phyloP scores from a whole-genome alignment of 2,329 filamentous ascomycete genomes.

The Colletotrichum incanum region DNA sequence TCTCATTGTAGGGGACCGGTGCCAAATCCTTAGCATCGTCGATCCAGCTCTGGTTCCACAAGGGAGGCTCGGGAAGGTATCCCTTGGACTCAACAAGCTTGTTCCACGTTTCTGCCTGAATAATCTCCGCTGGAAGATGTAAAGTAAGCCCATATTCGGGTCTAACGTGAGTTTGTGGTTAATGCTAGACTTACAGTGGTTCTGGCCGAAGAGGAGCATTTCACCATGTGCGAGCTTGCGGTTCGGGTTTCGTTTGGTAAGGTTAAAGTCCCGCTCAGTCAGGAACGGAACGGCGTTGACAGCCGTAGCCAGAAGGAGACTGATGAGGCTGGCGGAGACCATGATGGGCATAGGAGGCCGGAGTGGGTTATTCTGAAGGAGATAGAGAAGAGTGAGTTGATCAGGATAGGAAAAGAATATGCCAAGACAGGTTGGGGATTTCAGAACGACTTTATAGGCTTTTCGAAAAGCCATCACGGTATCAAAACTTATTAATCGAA shows the following conservation, averaged over 20 bases:
- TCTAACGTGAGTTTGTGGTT: too few relatives aligned
- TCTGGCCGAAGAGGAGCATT: constrained; percentile 17
- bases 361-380: too few relatives aligned
- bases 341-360: constrained; percentile 4
- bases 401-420: too few relatives aligned
- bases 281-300: constrained; percentile 26
- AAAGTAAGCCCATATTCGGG: background rate
- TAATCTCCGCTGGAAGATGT: constrained; percentile 6
- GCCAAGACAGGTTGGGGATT: background rate
- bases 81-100: constrained; percentile 3
- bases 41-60: constrained; percentile 15
- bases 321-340: constrained; percentile 21
- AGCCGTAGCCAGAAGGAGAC: constrained; percentile 22
- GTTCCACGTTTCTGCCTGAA: constrained; percentile 12
- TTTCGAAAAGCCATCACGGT: background rate
- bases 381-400: too few relatives aligned
- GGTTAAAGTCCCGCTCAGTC: background rate
- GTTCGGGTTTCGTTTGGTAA: background rate
- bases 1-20: constrained; percentile 10
- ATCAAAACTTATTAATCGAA: too few relatives aligned
- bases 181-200: constrained; percentile 3
- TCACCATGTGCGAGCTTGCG: constrained; percentile 12
- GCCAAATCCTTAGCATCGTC: constrained; percentile 4
- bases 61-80: background rate
- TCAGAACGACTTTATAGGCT: background rate